Evolutionary conservation across 768 basidiomycete species (phyloP).

Genomic region (Tephrocybe sp.): DNA sequence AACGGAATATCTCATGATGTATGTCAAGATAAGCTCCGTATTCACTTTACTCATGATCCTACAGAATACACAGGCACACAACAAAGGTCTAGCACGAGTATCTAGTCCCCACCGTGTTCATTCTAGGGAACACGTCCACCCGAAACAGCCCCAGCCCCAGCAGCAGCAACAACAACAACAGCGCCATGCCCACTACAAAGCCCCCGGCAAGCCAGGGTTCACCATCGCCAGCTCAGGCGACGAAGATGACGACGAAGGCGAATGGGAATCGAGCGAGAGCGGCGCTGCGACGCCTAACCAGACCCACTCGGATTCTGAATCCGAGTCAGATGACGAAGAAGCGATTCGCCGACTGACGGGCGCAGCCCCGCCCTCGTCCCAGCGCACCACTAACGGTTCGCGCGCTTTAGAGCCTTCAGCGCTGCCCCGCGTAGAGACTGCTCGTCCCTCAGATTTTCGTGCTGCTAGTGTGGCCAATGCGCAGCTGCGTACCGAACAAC

Average conservation of each 20-base stretch:
- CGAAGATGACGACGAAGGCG: constrained; percentile 57
- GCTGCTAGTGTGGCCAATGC: constrained; percentile 7
- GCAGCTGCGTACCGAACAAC: constrained; percentile 5
- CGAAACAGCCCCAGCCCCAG: constrained; percentile 23
- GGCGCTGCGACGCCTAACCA: constrained; percentile 68
- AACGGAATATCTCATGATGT: constrained; percentile 45
- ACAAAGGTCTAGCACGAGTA: constrained; percentile 27
- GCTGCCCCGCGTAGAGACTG: constrained; percentile 36
- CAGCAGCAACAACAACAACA: too few species aligned
- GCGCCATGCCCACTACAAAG: too few species aligned
- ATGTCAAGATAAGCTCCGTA: constrained; percentile 22
- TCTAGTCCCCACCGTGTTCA: constrained; percentile 36
- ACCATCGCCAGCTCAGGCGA: constrained; percentile 51
- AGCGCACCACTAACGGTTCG: constrained; percentile 8
- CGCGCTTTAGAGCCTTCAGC: constrained; percentile 14
- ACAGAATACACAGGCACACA: constrained; percentile 21
- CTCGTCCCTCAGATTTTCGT: constrained; percentile 34
- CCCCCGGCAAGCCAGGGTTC: constrained; percentile 52
- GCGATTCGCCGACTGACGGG: constrained; percentile 19
- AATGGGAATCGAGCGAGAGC: constrained; percentile 79
- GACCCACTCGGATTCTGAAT: constrained; percentile 43
- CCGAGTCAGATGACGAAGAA: constrained; percentile 34
- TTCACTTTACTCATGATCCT: constrained; percentile 12
- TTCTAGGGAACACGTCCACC: constrained; percentile 31
- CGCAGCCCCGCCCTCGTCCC: constrained; percentile 11